phyloP scores from a whole-genome alignment of 768 basidiomycete genomes.

The Xerocomellus chrysenteron region DNA sequence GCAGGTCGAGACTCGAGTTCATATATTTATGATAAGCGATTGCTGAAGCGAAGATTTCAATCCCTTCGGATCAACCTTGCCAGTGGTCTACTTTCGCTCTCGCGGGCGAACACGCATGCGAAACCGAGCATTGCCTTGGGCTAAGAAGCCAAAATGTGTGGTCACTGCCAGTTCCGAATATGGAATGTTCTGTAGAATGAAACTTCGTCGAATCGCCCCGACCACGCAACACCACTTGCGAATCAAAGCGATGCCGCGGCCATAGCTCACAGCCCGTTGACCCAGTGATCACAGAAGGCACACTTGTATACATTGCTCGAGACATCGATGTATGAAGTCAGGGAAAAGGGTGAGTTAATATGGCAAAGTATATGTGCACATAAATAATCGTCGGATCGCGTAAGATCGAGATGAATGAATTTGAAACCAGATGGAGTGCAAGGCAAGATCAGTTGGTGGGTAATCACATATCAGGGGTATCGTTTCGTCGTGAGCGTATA shows the following conservation, averaged over 20 bases:
- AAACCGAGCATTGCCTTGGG: constrained; percentile 20
- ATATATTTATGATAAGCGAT: constrained; percentile 15
- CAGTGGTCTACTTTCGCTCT: neutral
- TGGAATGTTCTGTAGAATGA: constrained; percentile 30
- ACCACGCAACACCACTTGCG: constrained; percentile 2
- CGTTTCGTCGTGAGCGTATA: constrained; percentile 20
- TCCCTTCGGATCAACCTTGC: constrained; percentile 6
- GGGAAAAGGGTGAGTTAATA: constrained; percentile 3
- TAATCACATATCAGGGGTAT: constrained; percentile 38
- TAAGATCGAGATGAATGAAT: constrained; percentile 14
- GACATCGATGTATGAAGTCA: constrained; percentile 8
- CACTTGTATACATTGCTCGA: constrained; percentile 13
- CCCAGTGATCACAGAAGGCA: constrained; percentile 10
- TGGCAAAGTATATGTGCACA: constrained; percentile 28
- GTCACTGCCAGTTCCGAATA: constrained; percentile 14
- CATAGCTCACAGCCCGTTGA: constrained; percentile 7
- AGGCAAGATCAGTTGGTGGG: constrained; percentile 20
- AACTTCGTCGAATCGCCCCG: constrained; percentile 9
- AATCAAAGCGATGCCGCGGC: neutral
- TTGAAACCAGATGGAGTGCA: constrained; percentile 12
- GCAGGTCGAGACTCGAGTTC: constrained; percentile 2
- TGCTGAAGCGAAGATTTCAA: constrained; percentile 4
- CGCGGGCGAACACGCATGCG: constrained; percentile 3
- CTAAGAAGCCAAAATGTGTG: neutral
- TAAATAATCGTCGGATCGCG: constrained; percentile 28